Base-by-base conservation (phyloP, 2,329 filamentous ascomycete genomes). In the Clarireedia sp. region DNA sequence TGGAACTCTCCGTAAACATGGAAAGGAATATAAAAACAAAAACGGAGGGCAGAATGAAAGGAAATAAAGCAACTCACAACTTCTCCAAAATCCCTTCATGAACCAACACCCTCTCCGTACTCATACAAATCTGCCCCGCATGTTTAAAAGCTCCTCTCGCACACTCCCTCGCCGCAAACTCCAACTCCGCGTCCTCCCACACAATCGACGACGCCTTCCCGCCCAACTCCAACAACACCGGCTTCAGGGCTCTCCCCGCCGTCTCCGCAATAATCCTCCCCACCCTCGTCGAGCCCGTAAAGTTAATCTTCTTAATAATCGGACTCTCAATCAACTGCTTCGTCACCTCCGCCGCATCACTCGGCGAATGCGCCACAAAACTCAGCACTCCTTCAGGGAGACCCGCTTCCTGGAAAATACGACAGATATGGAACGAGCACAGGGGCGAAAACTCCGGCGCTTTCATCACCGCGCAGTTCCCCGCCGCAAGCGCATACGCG, bases 111-210 rank as follows among this genome's bases (percentile, higher is more conserved):
- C 84, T 80, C 72, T 95, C 89, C 0, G 89, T 94, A 17, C 80
- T 79, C 89, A 95, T 94, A 76, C 90, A 95, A 46, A 94, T 82
- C 72, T 95, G 90, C 0, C 90, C 90, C 2, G 76, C 75, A 68
- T 92, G 80, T 57, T 89, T 65, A 66, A 91, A 90, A 0, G 87
- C 76, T 3, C 89, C 89, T 1, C 86, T 68, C 0, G 82, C 82
- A 62, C 85, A 88, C 63, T 83, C 79, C 12, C 75, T 69, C 0
- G 87, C 90, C 0, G 90, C 89, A 23, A 81, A 75, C 29, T 86
- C 78, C 41, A 95, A 68, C 65, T 95, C 80, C 14, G 90, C 89
- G 69, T 95, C 90, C 50, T 88, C 84, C 69, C 87, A 82, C 0
- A 95, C 83, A 58, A 95, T 85, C 2, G 87, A 83, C 0, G 83